Base-by-base conservation (phyloP, 371 early-diverging fungal genomes). In the Syncephalastrum contaminatum region DNA sequence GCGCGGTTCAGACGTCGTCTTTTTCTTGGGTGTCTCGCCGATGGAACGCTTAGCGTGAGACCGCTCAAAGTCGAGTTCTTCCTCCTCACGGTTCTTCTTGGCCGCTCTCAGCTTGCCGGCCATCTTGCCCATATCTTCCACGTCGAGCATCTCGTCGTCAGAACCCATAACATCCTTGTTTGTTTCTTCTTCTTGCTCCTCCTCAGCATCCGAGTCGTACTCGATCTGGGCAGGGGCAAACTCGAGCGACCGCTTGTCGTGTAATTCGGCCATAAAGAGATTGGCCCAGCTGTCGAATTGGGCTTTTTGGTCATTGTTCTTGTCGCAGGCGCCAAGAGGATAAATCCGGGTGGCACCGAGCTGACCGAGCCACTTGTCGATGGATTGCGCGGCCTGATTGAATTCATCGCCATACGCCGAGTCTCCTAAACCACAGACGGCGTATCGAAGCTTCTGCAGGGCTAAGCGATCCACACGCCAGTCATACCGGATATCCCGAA, bases 401-500 rank as follows among this genome's bases (percentile, higher is more conserved):
- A 83, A 87, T 53, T 88, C 78, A 7, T 86, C 82, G 1, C 77
- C 76, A 63, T 89, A 92, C 5, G 81, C 89, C 0, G 87, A 85
- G 62, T 88, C 88, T 14, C 90, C 89, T 40, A 90, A 65, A 47
- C 90, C 90, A 73, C 88, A 90, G 14, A 92, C 84, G 1, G 88
- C 80, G 72, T 79, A 90, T 6, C 81, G 76, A 30, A 89, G 60
- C 42, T 82, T 75, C 53, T 69, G 66, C 42, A 92, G 65, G 10
- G 75, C 74, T 12, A 70, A 71, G 50, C 81, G 79, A 55, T 82
- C 82, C 3, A 89, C 87, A 48, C 90, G 75, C 72, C 82, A 86
- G 59, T 89, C 89, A 57, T 81, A 84, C 19, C 82, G 72, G 43
- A 79, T 59, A 53, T 92, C 90, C 51, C 83, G 79, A 20, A 88